Base-by-base conservation (phyloP, 2,329 filamentous ascomycete genomes). In the Gyromitra esculenta region DNA sequence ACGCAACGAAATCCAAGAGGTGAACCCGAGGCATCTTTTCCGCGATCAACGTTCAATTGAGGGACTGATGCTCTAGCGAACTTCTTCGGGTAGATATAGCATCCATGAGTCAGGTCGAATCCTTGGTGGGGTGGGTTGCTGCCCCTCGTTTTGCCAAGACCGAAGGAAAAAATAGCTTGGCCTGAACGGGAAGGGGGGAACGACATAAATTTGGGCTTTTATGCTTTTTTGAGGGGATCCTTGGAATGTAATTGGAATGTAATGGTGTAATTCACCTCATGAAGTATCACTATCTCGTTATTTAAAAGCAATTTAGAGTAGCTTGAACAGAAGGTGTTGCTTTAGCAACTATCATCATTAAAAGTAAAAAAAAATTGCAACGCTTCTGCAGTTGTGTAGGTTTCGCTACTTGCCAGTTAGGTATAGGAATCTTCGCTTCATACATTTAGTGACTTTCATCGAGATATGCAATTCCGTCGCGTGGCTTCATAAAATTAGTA, bases 1-100 rank as follows among this genome's bases (percentile, higher is more conserved):
- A 79, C 78, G 79, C 68, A 57, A 80, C 78, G 31, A 71, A 77
- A 52, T 79, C 87, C 81, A 91, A 85, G 71, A 96, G 85, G 85
- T 95, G 89, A 79, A 95, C 92, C 63, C 88, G 92, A 79, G 92
- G 89, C 91, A 94, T 94, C 65, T 81, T 87, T 59, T 62, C 43
- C 13, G 39, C 15, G 13, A 13, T n/a, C 6, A 25, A 31, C 13
- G 45, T 65, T 41, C 45, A 25, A 13, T 63, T 50, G 21, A 25
- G 57, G 18, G 25, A 41, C 21, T 41, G 39, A 21, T 31, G 60
- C 41, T 39, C n/a, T 18, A 35, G 31, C 13, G 35, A 18, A 35
- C 13, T 31, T 37, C 56, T 7, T 18, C 21, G 43, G 41, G 18
- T 62, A 62, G 45, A 41, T 45, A 62, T 60, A 60, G 18, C 15